A percentile compares a stretch with the other conserved stretches of the same genome.
phyloP scores from a whole-genome alignment of 2,329 filamentous ascomycete genomes.

The Didymella pomorum region DNA sequence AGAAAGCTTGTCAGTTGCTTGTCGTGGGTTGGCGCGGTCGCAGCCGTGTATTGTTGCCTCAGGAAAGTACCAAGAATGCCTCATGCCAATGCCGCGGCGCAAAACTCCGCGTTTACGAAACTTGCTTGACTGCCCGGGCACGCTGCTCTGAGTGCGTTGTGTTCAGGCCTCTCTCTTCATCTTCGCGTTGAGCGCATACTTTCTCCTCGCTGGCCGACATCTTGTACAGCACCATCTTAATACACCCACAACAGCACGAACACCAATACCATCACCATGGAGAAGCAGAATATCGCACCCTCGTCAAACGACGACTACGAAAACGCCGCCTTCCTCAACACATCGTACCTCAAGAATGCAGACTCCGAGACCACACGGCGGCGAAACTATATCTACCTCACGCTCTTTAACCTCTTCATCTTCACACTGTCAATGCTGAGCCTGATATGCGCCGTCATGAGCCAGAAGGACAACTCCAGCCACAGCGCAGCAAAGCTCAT shows the following conservation, averaged over 20 bases:
- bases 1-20: conserved; percentile 43
- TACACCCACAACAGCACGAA: background rate
- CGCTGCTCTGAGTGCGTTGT: background rate
- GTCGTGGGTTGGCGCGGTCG: conserved; percentile 28
- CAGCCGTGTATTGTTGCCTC: conserved; percentile 37
- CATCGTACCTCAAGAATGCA: conserved; percentile 25
- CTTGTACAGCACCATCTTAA: background rate
- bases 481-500: conserved; percentile 41
- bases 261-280: conserved; percentile 26
- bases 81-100: conserved; percentile 3
- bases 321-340: conserved; percentile 41
- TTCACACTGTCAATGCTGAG: conserved; percentile 44
- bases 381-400: conserved; percentile 41
- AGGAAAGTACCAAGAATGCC: conserved; percentile 17
- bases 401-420: conserved; percentile 45
- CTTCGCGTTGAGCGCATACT: conserved; percentile 26
- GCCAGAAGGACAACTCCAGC: conserved; percentile 36
- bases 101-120: conserved; percentile 1
- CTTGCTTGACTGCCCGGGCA: conserved; percentile 10
- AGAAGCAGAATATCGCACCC: conserved; percentile 35
- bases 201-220: conserved; percentile 33
- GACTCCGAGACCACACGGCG: conserved; percentile 33
- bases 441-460: conserved; percentile 43
- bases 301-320: conserved; percentile 37
- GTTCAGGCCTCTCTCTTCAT: conserved; percentile 7